Evolutionary conservation across 2,329 filamentous ascomycete genomes (phyloP), one percentile per base, ranked within the genome.

Genomic region (Colletotrichum sp.): DNA sequence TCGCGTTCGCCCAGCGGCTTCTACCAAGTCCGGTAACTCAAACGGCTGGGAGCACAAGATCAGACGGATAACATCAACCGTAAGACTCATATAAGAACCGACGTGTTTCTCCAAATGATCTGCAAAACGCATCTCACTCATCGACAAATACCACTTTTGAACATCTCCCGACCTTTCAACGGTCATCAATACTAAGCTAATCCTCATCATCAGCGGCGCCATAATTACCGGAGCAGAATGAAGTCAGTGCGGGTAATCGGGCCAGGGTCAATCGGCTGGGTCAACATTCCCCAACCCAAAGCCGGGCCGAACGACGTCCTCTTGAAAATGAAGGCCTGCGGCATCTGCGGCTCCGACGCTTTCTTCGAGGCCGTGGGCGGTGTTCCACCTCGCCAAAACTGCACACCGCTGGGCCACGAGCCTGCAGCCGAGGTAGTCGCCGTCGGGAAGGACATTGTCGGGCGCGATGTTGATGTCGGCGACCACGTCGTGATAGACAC

Each of bases 81-180:
- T 51, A 11, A 13, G 43, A 51, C 2, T 21, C n/a, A 21, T 51
- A 51, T 13, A 51, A 21, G 6, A 21, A 0, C 12, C 43, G n/a
- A 21, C 0, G n/a, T 2, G 0, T 24, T 51, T 51, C 43, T 1
- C 43, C 43, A 51, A 51, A 5, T 51, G 43, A 51, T 51, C n/a
- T 51, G 43, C 43, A 13, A 0, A 21, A 13, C 0, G 1, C 11
- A 0, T 0, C 6, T 21, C n/a, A 3, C 43, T 21, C 0, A 3
- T 51, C 43, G n/a, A 21, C n/a, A 0, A 21, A 51, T 5, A 51
- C 43, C 0, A 51, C 43, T 21, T 51, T 51, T 3, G n/a, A 21
- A 2, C 18, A 7, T 12, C 38, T 43, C 9, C 6, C 18, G 38
- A 43, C 16, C 3, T n/a, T 47, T n/a, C 9, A n/a, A 12, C 9